Evolutionary conservation across 2,329 filamentous ascomycete genomes (phyloP), one percentile per base, ranked within the genome.

Genomic region (Elsinoe ampelina): DNA sequence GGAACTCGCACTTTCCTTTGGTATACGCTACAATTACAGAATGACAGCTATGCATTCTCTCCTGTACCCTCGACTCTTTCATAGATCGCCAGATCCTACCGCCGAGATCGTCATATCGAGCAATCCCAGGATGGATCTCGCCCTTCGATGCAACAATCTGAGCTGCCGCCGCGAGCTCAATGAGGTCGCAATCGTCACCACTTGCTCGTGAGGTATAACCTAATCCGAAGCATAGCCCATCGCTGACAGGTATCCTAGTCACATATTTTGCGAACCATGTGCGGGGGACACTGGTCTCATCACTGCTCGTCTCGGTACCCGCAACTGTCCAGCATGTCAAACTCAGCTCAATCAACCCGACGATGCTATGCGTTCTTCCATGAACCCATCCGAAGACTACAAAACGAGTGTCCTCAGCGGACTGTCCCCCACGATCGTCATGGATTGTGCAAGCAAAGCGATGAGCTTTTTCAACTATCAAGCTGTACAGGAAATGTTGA

Each of bases 401-500:
- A 95, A 95, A 70, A 89, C 87, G 0, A 91, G 85, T 59, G 81
- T 95, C 0, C 75, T 96, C 10, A 89, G 87, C 65, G 92, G 92
- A 0, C 73, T 96, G 1, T 87, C 83, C 59, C 92, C 92, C 0
- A 84, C 79, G 34, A 77, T 85, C 30, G 87, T 96, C 61, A 89
- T 95, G 79, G 91, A 95, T 64, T 95, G 89, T 70, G 86, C 89
- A 19, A 83, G 85, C 4, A 80, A 87, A 62, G 89, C 85, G 1
- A 71, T 95, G 61, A 82, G 80, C 32, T 95, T 95, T 67, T 95
- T 89, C 85, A 84, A 82, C 30, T 95, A 95, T 64, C 90, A 95
- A 67, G 83, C 84, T 17, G 84, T 83, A 2, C 87, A 93, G 64
- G 87, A 95, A 70, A 86, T 95, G 86, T 89, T 65, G 61, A 77